phyloP scores from a whole-genome alignment of 805 yeast genomes.

The Lipomyces kockii region DNA sequence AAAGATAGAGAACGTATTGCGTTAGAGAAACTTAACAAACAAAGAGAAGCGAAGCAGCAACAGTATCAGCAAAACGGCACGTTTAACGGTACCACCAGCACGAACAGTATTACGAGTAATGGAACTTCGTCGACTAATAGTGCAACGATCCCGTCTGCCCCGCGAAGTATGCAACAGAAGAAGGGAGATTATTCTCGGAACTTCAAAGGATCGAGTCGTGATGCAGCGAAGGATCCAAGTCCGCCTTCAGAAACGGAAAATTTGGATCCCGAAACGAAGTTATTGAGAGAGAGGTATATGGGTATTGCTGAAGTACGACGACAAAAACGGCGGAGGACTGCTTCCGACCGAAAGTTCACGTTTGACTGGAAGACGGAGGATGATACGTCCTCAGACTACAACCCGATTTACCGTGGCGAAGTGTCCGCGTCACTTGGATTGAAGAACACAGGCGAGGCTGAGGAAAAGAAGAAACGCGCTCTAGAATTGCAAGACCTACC shows the following conservation, averaged over 20 bases:
- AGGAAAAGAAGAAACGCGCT: conserved; percentile 20
- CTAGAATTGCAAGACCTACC: conserved; percentile 37
- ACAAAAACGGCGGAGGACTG: conserved; percentile 29
- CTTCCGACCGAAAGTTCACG: conserved; percentile 51
- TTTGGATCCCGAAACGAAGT: conserved; percentile 20
- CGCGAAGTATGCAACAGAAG: background rate
- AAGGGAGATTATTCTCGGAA: background rate
- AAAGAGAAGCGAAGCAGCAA: conserved; percentile 9
- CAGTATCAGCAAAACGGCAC: background rate
- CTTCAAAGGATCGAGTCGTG: background rate
- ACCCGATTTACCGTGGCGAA: conserved; percentile 48
- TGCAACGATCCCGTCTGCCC: background rate
- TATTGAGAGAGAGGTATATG: conserved; percentile 33
- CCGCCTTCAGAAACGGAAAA: background rate
- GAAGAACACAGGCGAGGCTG: conserved; percentile 6
- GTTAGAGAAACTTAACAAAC: conserved; percentile 34
- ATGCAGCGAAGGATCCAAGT: background rate
- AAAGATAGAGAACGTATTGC: conserved; percentile 51
- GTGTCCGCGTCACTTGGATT: conserved; percentile 7
- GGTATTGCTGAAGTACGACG: conserved; percentile 24
- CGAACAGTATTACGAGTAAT: conserved; percentile 4
- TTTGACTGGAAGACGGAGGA: conserved; percentile 74
- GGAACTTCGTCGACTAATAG: conserved; percentile 7
- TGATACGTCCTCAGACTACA: conserved; percentile 59
- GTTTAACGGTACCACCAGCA: background rate